Conservation (phyloP, 2,329 filamentous ascomycete genomes). For the Aspergillus felis region DNA sequence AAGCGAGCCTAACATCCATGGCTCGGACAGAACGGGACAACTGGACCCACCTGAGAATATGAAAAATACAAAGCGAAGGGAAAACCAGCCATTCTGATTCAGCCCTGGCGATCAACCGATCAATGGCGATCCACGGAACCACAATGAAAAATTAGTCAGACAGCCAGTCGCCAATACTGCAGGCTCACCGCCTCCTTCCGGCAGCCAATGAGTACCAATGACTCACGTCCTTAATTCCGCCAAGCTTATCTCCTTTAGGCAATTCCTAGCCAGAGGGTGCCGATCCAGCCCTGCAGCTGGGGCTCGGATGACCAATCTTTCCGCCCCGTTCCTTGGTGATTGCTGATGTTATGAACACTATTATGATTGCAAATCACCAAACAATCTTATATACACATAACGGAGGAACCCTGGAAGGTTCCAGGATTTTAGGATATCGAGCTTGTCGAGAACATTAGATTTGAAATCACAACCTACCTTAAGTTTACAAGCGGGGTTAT, state of each 20-base stretch:
- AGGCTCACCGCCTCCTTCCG: slow-evolving; percentile 11
- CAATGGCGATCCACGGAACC: slow-evolving; percentile 2
- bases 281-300: not conserved
- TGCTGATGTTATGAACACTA: not conserved
- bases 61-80: slow-evolving; percentile 4
- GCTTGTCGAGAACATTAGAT: not conserved
- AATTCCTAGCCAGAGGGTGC: slow-evolving; percentile 1
- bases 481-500: not conserved
- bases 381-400: not conserved
- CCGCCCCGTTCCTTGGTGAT: slow-evolving; percentile 11
- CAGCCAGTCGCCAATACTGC: not conserved
- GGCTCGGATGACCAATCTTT: slow-evolving; percentile 19
- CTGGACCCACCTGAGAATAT: not conserved
- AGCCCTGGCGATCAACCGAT: slow-evolving; percentile 4
- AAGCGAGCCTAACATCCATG: slow-evolving; percentile 1
- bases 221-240: slow-evolving; percentile 12
- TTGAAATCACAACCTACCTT: not conserved
- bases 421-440: not conserved
- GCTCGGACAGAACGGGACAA: not conserved
- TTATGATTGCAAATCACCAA: not conserved
- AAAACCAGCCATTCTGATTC: slow-evolving; percentile 9
- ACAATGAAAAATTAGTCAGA: not conserved
- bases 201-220: slow-evolving; percentile 11
- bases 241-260: slow-evolving; percentile 4
- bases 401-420: not conserved